Percentiles rank a stretch among this genome's conserved stretches.
phyloP scores from a whole-genome alignment of 306 rosid genomes.

The Senna siamea region DNA sequence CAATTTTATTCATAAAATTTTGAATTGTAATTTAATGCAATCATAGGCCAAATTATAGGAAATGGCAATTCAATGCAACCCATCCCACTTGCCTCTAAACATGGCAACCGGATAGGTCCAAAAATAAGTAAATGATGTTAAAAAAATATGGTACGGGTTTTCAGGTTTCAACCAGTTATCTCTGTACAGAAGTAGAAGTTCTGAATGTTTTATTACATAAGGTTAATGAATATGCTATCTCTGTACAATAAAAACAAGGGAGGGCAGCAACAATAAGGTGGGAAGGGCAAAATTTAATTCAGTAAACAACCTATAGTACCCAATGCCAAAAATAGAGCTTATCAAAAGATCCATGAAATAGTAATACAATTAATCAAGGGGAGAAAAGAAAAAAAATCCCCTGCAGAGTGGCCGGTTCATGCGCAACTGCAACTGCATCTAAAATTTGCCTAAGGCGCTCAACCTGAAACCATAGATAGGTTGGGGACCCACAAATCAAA shows the following conservation, averaged over 20 bases:
- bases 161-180: no score
- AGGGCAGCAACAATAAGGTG: not conserved
- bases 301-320: not conserved
- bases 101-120: no score
- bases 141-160: no score
- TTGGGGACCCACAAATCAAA: constrained; percentile 30
- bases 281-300: constrained; percentile 42
- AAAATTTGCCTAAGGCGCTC: constrained; percentile 35
- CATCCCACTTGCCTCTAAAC: no score
- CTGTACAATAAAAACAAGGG: constrained; percentile 34
- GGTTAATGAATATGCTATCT: constrained; percentile 16
- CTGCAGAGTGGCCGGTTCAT: constrained; percentile 31
- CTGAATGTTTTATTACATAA: constrained; percentile 5
- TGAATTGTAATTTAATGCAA: no score
- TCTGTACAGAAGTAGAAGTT: no score
- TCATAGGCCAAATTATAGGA: no score
- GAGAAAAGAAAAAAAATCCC: not conserved
- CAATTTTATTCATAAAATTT: no score
- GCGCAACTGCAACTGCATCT: not conserved
- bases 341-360: not conserved
- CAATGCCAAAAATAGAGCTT: constrained; percentile 16
- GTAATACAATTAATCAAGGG: not conserved
- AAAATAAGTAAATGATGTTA: no score
- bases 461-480: constrained; percentile 48
- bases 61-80: no score